Evolutionary conservation across 768 basidiomycete genomes (phyloP).

Genomic region (Suillus spraguei): DNA sequence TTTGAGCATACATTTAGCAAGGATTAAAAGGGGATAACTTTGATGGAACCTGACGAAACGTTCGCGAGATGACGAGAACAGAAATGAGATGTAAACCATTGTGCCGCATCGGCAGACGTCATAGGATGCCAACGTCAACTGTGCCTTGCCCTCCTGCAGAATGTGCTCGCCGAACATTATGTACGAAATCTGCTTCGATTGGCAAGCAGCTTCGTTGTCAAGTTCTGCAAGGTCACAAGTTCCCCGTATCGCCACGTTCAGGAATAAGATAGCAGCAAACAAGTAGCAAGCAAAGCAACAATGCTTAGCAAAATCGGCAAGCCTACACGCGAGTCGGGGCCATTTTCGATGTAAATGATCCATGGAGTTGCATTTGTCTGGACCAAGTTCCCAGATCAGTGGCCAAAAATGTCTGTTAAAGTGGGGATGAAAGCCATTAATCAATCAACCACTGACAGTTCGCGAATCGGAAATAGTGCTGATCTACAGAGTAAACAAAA

Average conservation of each 20-base stretch:
- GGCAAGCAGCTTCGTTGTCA: not conserved
- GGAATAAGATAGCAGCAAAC: not conserved
- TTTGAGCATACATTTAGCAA: not conserved
- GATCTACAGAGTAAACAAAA: not conserved
- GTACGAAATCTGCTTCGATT: not conserved
- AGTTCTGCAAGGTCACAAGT: not conserved
- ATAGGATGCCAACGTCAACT: not conserved
- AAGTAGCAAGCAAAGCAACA: not conserved
- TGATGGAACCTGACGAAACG: not conserved
- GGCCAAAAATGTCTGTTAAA: not conserved
- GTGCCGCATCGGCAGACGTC: not conserved
- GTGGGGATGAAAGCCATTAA: not conserved
- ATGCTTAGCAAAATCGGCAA: not conserved
- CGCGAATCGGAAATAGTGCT: not conserved
- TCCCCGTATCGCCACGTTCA: not conserved
- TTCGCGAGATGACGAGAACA: not conserved
- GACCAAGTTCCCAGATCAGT: not conserved
- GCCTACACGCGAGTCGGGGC: not conserved
- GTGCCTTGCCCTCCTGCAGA: not conserved
- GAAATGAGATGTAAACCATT: not conserved
- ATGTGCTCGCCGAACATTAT: not conserved
- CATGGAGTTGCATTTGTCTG: not conserved
- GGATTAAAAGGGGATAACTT: not conserved
- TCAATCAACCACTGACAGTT: not conserved
- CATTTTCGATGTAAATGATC: not conserved